Base-by-base conservation (phyloP, 2,329 filamentous ascomycete genomes). In the Claviceps spartinae region DNA sequence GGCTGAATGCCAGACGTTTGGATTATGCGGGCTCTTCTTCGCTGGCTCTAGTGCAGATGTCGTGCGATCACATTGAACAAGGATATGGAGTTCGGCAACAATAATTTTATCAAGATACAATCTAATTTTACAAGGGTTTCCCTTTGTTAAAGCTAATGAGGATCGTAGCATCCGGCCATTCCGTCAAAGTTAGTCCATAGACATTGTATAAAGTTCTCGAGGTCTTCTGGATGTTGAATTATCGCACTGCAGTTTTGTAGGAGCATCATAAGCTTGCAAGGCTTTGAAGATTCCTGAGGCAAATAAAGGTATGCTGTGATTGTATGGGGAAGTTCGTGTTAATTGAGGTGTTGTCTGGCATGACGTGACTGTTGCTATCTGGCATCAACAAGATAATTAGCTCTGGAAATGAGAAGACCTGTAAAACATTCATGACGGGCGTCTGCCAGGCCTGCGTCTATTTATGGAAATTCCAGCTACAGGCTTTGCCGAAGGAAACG, bases 391-490 rank as follows among this genome's bases (percentile, higher is more conserved):
- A 34, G 26, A 18, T 8, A 26, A 13, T 30, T 14, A 26, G 24
- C 24, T 46, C 4, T 20, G 5, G 5, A 24, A 34, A 34, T 24
- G n/a, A 44, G 13, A 22, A 24, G 42, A 18, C 42, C 14, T 5
- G 41, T 3, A 16, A 26, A 4, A 22, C 5, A 18, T 41, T 6
- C 26, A 14, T 30, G 16, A 6, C 41, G 36, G n/a, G 41, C 9
- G 16, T 16, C 34, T 36, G 7, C 62, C 43, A 64, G 43, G 50
- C 65, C 60, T 72, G 56, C 61, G 66, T 52, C 57, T 63, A 50
- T 55, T 63, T 38, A 57, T 54, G 20, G 52, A 54, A 3, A 4
- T 20, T 26, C 50, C 49, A 14, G 53, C 50, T 42, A 55, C 52
- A 5, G 60, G 54, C 5, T 61, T 47, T 1, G 60, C 63, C 5